Conservation (phyloP, 305 asterid genomes). For the Fraxinus ornus region DNA sequence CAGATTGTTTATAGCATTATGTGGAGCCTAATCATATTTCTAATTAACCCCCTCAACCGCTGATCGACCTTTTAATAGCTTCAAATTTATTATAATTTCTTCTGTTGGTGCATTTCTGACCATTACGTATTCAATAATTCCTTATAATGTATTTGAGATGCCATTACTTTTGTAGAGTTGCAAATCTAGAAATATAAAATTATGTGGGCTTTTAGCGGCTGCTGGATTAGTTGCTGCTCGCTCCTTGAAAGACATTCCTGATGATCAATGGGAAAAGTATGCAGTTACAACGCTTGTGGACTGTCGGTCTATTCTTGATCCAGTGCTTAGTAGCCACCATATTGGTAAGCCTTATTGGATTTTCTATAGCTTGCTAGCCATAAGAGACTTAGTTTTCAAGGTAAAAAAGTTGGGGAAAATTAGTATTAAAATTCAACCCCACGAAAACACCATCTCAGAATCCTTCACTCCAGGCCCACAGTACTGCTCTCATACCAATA, state of each 20-base stretch:
- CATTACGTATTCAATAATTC: neutral
- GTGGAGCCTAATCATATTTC: neutral
- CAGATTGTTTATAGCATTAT: neutral
- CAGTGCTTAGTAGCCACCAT: slow-evolving; percentile 52
- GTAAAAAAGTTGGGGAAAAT: neutral
- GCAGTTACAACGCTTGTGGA: slow-evolving; percentile 64
- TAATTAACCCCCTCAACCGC: neutral
- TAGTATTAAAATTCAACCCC: neutral
- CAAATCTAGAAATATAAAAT: slow-evolving; percentile 45
- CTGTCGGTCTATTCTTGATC: slow-evolving; percentile 82
- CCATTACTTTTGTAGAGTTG: slow-evolving; percentile 50
- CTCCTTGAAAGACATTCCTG: slow-evolving; percentile 49
- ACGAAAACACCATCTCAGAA: neutral
- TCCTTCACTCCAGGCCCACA: neutral
- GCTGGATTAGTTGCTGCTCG: slow-evolving; percentile 61
- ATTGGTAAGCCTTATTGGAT: slow-evolving; percentile 41
- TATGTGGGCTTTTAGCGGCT: slow-evolving; percentile 57
- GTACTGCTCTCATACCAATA: neutral
- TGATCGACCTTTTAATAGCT: neutral
- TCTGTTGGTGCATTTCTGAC: neutral
- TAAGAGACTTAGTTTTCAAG: neutral
- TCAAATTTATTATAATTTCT: neutral
- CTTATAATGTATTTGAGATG: slow-evolving; percentile 13
- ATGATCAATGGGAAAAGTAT: slow-evolving; percentile 64
- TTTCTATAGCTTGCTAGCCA: neutral